Conservation (phyloP, 2,329 filamentous ascomycete species). For the Trichophyton mentagrophytes region DNA sequence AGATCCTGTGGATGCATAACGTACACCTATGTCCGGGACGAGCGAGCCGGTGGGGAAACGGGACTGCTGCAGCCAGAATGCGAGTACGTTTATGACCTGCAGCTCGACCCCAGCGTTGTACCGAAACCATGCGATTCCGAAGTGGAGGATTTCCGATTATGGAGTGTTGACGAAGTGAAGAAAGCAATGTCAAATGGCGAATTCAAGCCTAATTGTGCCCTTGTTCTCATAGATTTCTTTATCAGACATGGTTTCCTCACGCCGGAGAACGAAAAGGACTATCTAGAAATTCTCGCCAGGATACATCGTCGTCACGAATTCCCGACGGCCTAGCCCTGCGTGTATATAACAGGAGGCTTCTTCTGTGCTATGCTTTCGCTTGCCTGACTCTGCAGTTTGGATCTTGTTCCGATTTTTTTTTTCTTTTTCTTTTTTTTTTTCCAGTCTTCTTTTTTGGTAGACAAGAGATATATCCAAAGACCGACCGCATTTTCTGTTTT, state of each 20-base stretch:
- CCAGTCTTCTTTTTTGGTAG: conserved; percentile 4
- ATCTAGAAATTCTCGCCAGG: conserved; percentile 59
- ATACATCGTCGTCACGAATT: conserved; percentile 73
- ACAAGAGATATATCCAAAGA: neutral
- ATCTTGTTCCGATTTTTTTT: conserved; percentile 1
- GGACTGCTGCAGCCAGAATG: conserved; percentile 79
- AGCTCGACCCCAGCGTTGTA: conserved; percentile 54
- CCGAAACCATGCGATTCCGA: conserved; percentile 76
- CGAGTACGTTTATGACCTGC: conserved; percentile 83
- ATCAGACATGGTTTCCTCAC: conserved; percentile 72
- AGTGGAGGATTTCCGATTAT: conserved; percentile 71
- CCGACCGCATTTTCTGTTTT: neutral
- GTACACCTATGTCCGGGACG: conserved; percentile 71
- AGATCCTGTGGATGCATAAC: conserved; percentile 58
- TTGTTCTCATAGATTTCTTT: conserved; percentile 81
- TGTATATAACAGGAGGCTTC: neutral
- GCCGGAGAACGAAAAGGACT: conserved; percentile 63
- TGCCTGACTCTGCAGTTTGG: conserved; percentile 1
- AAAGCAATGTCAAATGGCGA: conserved; percentile 55
- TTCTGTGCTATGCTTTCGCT: neutral
- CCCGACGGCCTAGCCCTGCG: conserved; percentile 38
- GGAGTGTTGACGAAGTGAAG: conserved; percentile 63
- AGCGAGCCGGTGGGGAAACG: conserved; percentile 63
- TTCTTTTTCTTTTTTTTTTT: neutral
- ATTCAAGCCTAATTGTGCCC: conserved; percentile 87